phyloP scores from a whole-genome alignment of 768 basidiomycete species.

The Lactarius psammicola region DNA sequence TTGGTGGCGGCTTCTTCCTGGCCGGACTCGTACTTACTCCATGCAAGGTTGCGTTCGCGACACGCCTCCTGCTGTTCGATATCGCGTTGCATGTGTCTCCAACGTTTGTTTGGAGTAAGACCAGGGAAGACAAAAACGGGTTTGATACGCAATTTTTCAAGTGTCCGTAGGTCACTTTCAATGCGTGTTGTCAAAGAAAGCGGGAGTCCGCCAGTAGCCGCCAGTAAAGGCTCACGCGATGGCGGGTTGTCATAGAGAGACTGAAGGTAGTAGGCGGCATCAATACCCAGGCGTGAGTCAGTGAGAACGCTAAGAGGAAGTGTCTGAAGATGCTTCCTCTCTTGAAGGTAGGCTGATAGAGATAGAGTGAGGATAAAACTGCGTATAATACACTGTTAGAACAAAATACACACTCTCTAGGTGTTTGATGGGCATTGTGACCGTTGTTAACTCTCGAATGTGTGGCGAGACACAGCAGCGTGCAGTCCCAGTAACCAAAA shows the following conservation, averaged over 20 bases:
- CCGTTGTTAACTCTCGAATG: constrained; percentile 7
- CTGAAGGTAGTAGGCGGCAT: constrained; percentile 88
- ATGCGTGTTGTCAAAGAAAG: constrained; percentile 84
- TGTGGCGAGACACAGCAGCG: constrained; percentile 9
- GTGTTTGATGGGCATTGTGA: constrained; percentile 76
- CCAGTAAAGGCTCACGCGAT: constrained; percentile 86
- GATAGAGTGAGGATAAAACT: constrained; percentile 8
- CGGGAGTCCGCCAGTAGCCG: constrained; percentile 93
- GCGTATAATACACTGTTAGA: neutral
- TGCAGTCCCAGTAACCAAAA: constrained; percentile 10
- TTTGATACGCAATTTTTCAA: constrained; percentile 92
- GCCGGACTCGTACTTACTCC: constrained; percentile 91
- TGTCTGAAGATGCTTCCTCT: constrained; percentile 85
- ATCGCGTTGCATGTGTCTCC: constrained; percentile 59
- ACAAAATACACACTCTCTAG: constrained; percentile 61
- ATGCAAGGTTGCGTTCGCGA: constrained; percentile 78
- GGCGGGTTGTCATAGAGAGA: constrained; percentile 71
- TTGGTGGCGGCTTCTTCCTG: constrained; percentile 86
- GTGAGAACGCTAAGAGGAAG: constrained; percentile 77
- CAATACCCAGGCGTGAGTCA: constrained; percentile 94
- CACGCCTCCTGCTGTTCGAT: constrained; percentile 57
- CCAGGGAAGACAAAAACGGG: constrained; percentile 99
- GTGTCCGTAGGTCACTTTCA: constrained; percentile 84
- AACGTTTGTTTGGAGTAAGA: constrained; percentile 71
- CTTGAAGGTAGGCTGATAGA: constrained; percentile 69